phyloP scores from a whole-genome alignment of 768 basidiomycete genomes.

The Mycena floridula region DNA sequence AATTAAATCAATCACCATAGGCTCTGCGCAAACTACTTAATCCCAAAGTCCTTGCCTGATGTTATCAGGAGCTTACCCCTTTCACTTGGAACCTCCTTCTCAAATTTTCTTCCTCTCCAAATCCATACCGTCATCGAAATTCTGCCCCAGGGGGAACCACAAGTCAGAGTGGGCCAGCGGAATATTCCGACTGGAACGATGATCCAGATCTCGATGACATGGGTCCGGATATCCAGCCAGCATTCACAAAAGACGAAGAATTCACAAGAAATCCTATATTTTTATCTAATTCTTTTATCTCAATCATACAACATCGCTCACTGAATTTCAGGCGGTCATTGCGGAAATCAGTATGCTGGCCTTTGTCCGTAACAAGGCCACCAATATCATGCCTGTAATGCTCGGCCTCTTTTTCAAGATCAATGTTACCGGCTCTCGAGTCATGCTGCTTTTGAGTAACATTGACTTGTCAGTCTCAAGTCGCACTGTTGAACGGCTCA shows the following conservation, averaged over 20 bases:
- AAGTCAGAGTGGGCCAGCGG: too few relatives aligned
- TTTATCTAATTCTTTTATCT: too few relatives aligned
- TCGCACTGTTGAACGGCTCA: slow-evolving; percentile 19
- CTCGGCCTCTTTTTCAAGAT: slow-evolving; percentile 25
- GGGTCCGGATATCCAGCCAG: too few relatives aligned
- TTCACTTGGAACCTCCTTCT: slow-evolving; percentile 10
- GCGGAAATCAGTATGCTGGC: slow-evolving; percentile 15
- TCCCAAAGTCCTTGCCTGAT: neutral
- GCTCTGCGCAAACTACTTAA: neutral
- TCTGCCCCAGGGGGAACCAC: too few relatives aligned
- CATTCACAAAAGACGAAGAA: too few relatives aligned
- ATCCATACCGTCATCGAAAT: slow-evolving; percentile 11
- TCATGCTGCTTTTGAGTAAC: slow-evolving; percentile 21
- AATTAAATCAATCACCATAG: neutral
- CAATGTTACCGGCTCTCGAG: slow-evolving; percentile 20
- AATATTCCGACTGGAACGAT: slow-evolving; percentile 10
- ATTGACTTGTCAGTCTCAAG: slow-evolving; percentile 19
- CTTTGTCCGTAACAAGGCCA: slow-evolving; percentile 20
- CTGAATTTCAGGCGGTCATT: slow-evolving; percentile 6
- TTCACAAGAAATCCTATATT: too few relatives aligned
- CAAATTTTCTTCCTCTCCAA: slow-evolving; percentile 11
- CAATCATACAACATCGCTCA: too few relatives aligned
- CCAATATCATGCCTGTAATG: slow-evolving; percentile 21
- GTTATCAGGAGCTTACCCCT: slow-evolving; percentile 5
- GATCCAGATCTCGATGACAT: slow-evolving; percentile 14